Evolutionary conservation across 2,329 filamentous ascomycete species (phyloP).

Genomic region (Microdochium trichocladiopsis): DNA sequence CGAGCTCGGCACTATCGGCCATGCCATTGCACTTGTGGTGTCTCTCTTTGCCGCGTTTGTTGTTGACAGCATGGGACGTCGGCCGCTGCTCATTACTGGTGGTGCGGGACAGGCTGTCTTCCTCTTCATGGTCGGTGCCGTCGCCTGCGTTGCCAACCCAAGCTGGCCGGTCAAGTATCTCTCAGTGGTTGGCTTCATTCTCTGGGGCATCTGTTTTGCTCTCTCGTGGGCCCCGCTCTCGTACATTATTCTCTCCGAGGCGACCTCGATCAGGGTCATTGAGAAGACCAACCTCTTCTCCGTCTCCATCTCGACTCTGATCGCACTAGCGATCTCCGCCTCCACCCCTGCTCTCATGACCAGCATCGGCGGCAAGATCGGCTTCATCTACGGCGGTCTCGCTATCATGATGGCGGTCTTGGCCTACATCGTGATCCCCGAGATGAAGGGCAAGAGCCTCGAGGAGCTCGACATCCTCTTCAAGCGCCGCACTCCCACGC

Average conservation of each 20-base stretch:
- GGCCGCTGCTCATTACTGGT: neutral
- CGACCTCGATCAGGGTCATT: neutral
- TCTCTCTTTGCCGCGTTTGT: neutral
- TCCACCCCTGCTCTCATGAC: slow-evolving; percentile 26
- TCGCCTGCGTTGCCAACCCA: slow-evolving; percentile 24
- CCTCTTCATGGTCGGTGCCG: slow-evolving; percentile 18
- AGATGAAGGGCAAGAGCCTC: slow-evolving; percentile 33
- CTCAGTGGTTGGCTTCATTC: slow-evolving; percentile 17
- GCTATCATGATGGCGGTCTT: slow-evolving; percentile 30
- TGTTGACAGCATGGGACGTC: neutral
- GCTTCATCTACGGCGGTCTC: slow-evolving; percentile 29
- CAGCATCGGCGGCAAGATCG: slow-evolving; percentile 24
- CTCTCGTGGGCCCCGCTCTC: slow-evolving; percentile 15
- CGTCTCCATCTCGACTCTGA: slow-evolving; percentile 10
- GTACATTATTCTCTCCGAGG: neutral
- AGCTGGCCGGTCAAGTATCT: slow-evolving; percentile 27
- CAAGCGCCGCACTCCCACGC: slow-evolving; percentile 12
- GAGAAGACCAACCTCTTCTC: slow-evolving; percentile 4
- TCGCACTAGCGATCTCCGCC: slow-evolving; percentile 29
- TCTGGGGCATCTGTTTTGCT: slow-evolving; percentile 14
- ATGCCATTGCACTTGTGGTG: slow-evolving; percentile 9
- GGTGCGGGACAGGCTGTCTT: neutral
- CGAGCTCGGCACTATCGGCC: slow-evolving; percentile 12
- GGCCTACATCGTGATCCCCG: slow-evolving; percentile 34
- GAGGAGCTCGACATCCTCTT: slow-evolving; percentile 39